Base-by-base conservation (phyloP, 2,329 filamentous ascomycete species). In the Tympanopsis confertula region DNA sequence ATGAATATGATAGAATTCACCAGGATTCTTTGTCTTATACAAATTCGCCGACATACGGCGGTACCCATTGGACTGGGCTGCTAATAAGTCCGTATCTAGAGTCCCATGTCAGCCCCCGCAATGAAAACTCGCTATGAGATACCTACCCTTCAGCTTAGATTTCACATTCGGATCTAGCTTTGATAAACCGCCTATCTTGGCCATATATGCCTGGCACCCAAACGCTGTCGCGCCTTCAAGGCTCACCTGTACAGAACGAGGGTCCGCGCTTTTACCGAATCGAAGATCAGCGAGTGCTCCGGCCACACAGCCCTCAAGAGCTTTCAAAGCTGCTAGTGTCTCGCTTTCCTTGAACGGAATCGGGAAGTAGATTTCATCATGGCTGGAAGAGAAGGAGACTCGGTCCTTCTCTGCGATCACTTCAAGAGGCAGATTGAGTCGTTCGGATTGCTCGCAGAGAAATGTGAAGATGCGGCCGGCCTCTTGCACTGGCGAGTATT, bases 31-130 rank as follows among this genome's bases (percentile, higher is more conserved):
- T 5, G 67, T 70, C 43, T 61, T 57, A 48, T 70, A 71, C 3
- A 71, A 47, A 42, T 71, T 70, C 3, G 67, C 67, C 28, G 67
- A 70, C 45, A 71, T 58, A 36, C 68, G 63, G 24, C 68, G 63
- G 45, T 71, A 71, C 13, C 60, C 57, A 39, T 65, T 66, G 4
- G 66, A 67, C 43, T 71, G 68, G 4, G 68, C 68, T 39, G 62
- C 56, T 12, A 69, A 49, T 18, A 71, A 53, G 45, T 71, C 68
- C 45, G 67, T 71, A 42, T 69, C 67, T 68, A 18, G 7, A 33
- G n/a, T n/a, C n/a, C n/a, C 30, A 10, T 10, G 15, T 33, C 30
- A 33, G 30, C 15, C 17, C n/a, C 24, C 24, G 17, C 7, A 33
- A 13, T 13, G 10, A 7, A 7, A 33, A 12, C 7, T 33, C 30